Evolutionary conservation across 23 red algal genomes (phyloP).

Genomic region (Gracilaria caudata): DNA sequence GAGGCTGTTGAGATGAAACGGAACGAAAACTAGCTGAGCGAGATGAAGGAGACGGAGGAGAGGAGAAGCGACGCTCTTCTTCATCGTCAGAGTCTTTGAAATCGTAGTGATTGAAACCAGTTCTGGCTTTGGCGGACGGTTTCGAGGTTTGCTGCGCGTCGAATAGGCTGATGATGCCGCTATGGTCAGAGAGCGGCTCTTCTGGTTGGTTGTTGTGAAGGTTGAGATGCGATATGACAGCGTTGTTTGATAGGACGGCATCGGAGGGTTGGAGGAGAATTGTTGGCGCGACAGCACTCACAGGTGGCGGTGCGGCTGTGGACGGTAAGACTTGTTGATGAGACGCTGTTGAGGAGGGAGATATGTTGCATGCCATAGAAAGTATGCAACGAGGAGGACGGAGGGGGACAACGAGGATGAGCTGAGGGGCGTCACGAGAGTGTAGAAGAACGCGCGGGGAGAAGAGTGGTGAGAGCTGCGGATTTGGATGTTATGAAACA

Average conservation of each 20-base stretch:
- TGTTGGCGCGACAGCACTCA: too few relatives aligned
- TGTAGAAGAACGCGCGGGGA: too few relatives aligned
- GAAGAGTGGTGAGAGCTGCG: not conserved
- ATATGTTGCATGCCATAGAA: not conserved
- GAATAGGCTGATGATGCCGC: constrained; percentile 3
- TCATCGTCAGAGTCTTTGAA: constrained; percentile 32
- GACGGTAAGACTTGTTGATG: not conserved
- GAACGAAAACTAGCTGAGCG: not conserved
- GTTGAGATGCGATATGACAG: constrained; percentile 8
- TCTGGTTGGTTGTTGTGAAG: not conserved
- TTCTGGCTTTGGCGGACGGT: not conserved
- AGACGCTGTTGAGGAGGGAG: not conserved
- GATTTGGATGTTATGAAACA: not conserved
- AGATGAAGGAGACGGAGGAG: not conserved
- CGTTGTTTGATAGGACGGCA: not conserved
- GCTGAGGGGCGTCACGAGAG: too few relatives aligned
- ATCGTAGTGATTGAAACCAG: constrained; percentile 18
- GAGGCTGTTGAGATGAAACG: not conserved
- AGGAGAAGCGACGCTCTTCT: not conserved
- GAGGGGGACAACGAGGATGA: not conserved
- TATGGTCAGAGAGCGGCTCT: not conserved
- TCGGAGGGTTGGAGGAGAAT: not conserved
- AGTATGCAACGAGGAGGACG: not conserved
- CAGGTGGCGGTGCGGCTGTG: not conserved
- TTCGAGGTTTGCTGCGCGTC: not conserved